Percentiles rank a stretch among this genome's conserved stretches.
Conservation (phyloP, 768 basidiomycete species). For the Tricholoma sp. region DNA sequence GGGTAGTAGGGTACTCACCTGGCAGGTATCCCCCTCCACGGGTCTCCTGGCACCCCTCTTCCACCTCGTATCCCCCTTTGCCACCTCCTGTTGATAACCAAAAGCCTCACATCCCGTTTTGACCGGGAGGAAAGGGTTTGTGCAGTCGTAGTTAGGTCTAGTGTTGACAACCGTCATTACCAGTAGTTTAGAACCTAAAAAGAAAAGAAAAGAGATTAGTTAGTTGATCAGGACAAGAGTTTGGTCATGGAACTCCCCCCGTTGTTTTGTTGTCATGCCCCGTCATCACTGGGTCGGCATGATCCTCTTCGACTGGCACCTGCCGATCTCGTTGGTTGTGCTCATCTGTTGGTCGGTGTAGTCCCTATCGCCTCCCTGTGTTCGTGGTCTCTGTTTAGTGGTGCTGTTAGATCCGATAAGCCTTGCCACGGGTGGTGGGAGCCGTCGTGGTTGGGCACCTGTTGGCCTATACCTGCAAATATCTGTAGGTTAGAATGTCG, state of each 20-base stretch:
- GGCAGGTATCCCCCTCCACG: too few species aligned
- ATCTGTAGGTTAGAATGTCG: background rate
- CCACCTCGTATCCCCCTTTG: too few species aligned
- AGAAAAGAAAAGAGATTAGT: too few species aligned
- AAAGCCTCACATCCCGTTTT: too few species aligned
- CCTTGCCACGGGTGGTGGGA: background rate
- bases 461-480: background rate
- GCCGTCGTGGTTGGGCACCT: background rate
- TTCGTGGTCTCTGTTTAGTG: background rate
- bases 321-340: background rate
- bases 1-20: too few species aligned
- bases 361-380: background rate
- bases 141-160: too few species aligned
- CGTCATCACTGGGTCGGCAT: background rate
- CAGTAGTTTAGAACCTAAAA: too few species aligned
- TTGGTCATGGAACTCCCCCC: background rate
- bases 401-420: background rate
- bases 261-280: background rate
- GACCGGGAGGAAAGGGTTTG: too few species aligned
- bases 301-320: background rate
- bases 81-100: too few species aligned
- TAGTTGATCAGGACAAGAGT: too few species aligned
- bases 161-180: too few species aligned
- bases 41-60: too few species aligned
- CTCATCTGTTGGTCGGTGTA: background rate